Evolutionary conservation across 108 stramenopile species (phyloP), one percentile per base, ranked within the genome.

Genomic region (Mediolabrus comicus): DNA sequence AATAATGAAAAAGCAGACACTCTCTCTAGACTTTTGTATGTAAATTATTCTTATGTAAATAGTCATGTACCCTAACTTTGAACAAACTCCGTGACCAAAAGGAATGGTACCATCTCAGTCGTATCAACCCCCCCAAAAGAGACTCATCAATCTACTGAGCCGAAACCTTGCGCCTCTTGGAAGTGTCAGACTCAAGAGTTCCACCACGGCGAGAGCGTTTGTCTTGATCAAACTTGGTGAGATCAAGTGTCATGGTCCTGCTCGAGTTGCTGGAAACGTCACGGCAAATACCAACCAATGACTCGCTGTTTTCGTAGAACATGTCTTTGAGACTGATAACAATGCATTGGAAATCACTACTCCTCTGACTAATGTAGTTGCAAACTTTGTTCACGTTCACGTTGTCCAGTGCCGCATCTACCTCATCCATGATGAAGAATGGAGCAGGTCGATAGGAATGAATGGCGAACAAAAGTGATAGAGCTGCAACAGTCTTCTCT

Each of bases 381-480:
- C 96, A 98, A 9, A 99, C 97, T 81, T 98, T 98, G 62, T 89
- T 88, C 34, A 99, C 95, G 59, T 99, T 99, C 68, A 98, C 96
- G 68, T 94, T 94, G 61, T 94, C 92, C 46, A 94, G 66, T 6
- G 92, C 92, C 10, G 92, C 92, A 84, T 94, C 92, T 11, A 94
- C 90, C 72, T 99, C 99, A 83, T 99, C 99, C 97, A 98, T 96
- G 31, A 98, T 96, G 69, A 99, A 97, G 87, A 99, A 98, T 8
- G 97, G 97, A 22, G 97, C 95, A 7, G 95, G 95, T 32, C 84
- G 91, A 68, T 83, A 99, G 26, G 92, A 91, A 77, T 99, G 98
- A 57, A 99, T 97, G 35, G 98, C 97, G 84, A 99, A 99, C 52
- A 99, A 79, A 8, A 99, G 87, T 0, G 98, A 97, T 11, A 99